Evolutionary conservation across 1,284 basidiomycete species (phyloP).

Genomic region (Mycena sp.): DNA sequence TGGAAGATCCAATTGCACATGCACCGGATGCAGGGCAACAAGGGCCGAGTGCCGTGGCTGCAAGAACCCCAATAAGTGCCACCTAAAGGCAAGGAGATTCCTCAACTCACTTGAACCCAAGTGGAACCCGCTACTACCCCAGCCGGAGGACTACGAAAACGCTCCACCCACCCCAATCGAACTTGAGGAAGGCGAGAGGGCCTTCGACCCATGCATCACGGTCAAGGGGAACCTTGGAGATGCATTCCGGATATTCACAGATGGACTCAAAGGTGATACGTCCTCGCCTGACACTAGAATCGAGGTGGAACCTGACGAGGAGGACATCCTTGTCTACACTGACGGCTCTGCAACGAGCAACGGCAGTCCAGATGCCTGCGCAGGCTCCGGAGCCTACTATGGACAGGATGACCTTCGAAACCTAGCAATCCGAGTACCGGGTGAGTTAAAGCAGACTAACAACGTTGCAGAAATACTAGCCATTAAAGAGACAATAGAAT

Average conservation of each 20-base stretch:
- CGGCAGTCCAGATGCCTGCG: neutral
- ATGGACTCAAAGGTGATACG: neutral
- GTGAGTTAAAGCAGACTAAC: conserved; percentile 8
- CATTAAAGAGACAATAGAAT: conserved; percentile 13
- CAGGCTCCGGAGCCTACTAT: conserved; percentile 5
- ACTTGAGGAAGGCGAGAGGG: neutral
- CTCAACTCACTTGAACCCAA: conserved; percentile 9
- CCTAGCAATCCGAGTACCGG: neutral
- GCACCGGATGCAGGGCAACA: conserved; percentile 1
- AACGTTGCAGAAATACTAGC: conserved; percentile 10
- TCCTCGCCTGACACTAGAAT: neutral
- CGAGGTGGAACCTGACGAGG: neutral
- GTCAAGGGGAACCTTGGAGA: neutral
- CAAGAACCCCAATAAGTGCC: conserved; percentile 11
- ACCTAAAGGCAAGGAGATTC: conserved; percentile 1
- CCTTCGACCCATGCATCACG: conserved; percentile 7
- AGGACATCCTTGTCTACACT: conserved; percentile 2
- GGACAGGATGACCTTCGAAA: neutral
- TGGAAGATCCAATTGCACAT: neutral
- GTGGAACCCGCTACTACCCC: conserved; percentile 16
- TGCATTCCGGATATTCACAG: conserved; percentile 4
- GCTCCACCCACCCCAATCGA: neutral
- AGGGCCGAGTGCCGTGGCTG: neutral
- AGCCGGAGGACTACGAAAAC: conserved; percentile 22
- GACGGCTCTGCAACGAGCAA: conserved; percentile 1